Percentiles rank a stretch among this genome's conserved stretches.
Evolutionary conservation across 805 yeast genomes (phyloP).

Genomic region (Lipomyces sp.): DNA sequence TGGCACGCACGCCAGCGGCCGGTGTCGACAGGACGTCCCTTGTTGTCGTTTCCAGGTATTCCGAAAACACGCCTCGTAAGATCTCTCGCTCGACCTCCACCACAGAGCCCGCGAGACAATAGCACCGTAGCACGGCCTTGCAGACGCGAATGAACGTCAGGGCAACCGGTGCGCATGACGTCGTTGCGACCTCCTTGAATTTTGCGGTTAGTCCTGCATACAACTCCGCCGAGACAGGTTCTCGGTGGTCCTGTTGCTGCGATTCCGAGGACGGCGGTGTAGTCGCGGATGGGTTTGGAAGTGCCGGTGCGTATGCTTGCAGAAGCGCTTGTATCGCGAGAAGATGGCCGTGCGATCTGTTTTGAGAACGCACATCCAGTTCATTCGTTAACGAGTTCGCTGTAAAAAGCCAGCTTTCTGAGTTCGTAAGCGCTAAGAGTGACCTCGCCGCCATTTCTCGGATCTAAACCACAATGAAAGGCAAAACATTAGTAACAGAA

Average conservation of each 20-base stretch:
- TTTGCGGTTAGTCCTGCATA: neutral
- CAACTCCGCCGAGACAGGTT: neutral
- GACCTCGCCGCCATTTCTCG: constrained; percentile 83
- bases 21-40: too few species aligned
- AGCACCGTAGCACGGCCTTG: constrained; percentile 4
- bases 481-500: neutral
- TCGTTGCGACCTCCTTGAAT: constrained; percentile 10
- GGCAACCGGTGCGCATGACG: constrained; percentile 8
- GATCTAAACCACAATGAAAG: constrained; percentile 35
- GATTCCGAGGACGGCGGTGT: too few species aligned
- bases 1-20: too few species aligned
- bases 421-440: constrained; percentile 49
- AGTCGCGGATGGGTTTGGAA: too few species aligned
- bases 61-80: neutral
- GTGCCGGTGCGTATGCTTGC: neutral
- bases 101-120: too few species aligned
- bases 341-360: constrained; percentile 58
- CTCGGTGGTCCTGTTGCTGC: neutral
- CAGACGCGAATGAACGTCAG: constrained; percentile 9
- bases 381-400: constrained; percentile 32
- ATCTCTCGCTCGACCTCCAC: neutral
- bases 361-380: constrained; percentile 38
- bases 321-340: constrained; percentile 43
- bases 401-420: constrained; percentile 37
- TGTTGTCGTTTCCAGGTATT: neutral